Base-by-base conservation (phyloP, 495 filamentous ascomycete species). In the Penicillium chermesinum region DNA sequence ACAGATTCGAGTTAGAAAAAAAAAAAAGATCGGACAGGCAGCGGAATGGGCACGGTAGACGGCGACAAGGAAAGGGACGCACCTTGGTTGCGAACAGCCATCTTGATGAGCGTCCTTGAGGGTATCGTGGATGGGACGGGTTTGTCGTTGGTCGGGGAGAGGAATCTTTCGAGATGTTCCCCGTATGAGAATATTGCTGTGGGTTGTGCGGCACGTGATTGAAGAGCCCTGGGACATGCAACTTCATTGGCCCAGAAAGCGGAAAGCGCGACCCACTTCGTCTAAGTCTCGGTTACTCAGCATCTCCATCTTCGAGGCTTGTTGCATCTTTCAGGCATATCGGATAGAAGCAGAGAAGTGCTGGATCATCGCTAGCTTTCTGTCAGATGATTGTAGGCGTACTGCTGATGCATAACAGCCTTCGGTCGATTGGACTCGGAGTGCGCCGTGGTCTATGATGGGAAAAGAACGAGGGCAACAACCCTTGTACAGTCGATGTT, bases 201-300 rank as follows among this genome's bases (percentile, higher is more conserved):
- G 62, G 54, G 61, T 54, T 70, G 69, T 72, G 69, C 61, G 67
- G 67, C 67, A 70, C 67, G 61, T 72, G 67, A 68, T 49, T 21
- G 25, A 30, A 30, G 25, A 30, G 25, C 25, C 25, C 25, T 30
- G 25, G 25, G 25, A 30, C 25, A 30, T 30, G 25, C 25, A 4
- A 10, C 25, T 30, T 30, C 5, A 30, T 30, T 30, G 25, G 25
- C 10, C 5, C 25, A 5, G 5, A 30, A 10, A 4, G 25, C 25
- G 25, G 25, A 30, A 30, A 30, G 25, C 4, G 25, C 25, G 25
- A 4, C 25, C 25, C 25, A 30, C 25, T 30, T 30, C 25, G 25
- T 30, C 25, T 30, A 30, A 30, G 25, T 30, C 25, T 30, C 25
- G 25, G 25, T 30, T 30, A 30, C 25, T 30, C 25, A 30, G 25